phyloP scores from a whole-genome alignment of 805 yeast species.

The Nakazawaea ambrosiae region DNA sequence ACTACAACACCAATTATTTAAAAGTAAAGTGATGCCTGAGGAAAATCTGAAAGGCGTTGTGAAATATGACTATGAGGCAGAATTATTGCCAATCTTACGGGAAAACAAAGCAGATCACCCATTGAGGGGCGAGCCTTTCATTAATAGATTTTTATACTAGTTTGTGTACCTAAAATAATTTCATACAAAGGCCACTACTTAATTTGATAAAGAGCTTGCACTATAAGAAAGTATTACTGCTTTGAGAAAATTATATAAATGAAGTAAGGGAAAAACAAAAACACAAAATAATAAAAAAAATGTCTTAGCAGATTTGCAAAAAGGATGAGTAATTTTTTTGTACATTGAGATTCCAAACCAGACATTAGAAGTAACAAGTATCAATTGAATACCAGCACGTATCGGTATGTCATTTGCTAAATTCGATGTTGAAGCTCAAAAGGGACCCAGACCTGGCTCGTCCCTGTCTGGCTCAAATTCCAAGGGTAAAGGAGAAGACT shows the following conservation, averaged over 20 bases:
- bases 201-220: too few species aligned
- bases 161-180: not conserved
- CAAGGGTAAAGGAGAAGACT: too few species aligned
- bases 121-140: conserved; percentile 6
- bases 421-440: conserved; percentile 44
- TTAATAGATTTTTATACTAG: conserved; percentile 2
- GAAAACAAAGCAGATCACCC: not conserved
- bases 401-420: conserved; percentile 48
- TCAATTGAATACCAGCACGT: not conserved
- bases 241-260: not conserved
- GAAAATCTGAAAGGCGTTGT: not conserved
- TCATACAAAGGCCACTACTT: too few species aligned
- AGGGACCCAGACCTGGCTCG: conserved; percentile 13
- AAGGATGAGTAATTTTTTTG: too few species aligned
- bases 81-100: conserved; percentile 4
- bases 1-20: conserved; percentile 5
- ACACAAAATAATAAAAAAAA: too few species aligned
- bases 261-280: not conserved
- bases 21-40: not conserved
- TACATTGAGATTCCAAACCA: too few species aligned
- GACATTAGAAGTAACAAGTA: not conserved
- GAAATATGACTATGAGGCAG: not conserved
- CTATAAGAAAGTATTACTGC: too few species aligned
- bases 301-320: not conserved
- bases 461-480: too few species aligned